Base-by-base conservation (phyloP, 176 grass and related monocot genomes). In the Avena insularis region DNA sequence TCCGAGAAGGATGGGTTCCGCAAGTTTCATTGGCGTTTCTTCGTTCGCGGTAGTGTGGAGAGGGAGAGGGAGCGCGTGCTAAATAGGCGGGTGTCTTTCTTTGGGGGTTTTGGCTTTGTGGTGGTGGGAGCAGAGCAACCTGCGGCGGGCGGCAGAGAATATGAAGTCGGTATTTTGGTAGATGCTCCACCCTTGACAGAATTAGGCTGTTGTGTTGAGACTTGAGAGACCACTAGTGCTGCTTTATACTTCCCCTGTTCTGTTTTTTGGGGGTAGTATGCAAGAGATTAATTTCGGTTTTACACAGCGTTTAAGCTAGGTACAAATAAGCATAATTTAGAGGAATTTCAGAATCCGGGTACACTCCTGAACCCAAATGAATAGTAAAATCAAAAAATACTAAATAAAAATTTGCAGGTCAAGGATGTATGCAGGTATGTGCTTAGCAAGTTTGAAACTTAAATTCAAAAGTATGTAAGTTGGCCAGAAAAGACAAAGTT, bases 111-210 rank as follows among this genome's bases (percentile, higher is more conserved):
- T 54, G 12, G 40, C 40, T 85, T 76, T 85, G 83, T 65, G 73
- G 73, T 85, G 73, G 43, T 56, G 83, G 31, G 83, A 85, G 60
- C 58, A 78, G 83, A 85, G 60, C 58, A 85, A 78, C 60, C 47
- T 66, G 46, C 48, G 73, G 73, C 47, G 23, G 46, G 47, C 60
- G 73, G 46, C 19, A 40, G 47, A 65, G 73, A 62, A 66, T 27
- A 59, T 65, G 25, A 58, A 9, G 70, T 47, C 23, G 23, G 35
- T 61, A 61, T 75, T 48, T 20, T 63, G 71, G 65, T 50, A 64
- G 55, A 56, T 49, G 55, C 21, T 1, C 21, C 2, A 77, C 58
- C 72, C 83, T 77, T 54, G 59, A 78, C 73, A 78, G 83, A 85
- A 85, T 78, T 77, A 85, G 83, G 29, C 19, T 64, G 43, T 8